Evolutionary conservation across 73 alveolate genomes (phyloP).

Genomic region (Symbiodinium natans): DNA sequence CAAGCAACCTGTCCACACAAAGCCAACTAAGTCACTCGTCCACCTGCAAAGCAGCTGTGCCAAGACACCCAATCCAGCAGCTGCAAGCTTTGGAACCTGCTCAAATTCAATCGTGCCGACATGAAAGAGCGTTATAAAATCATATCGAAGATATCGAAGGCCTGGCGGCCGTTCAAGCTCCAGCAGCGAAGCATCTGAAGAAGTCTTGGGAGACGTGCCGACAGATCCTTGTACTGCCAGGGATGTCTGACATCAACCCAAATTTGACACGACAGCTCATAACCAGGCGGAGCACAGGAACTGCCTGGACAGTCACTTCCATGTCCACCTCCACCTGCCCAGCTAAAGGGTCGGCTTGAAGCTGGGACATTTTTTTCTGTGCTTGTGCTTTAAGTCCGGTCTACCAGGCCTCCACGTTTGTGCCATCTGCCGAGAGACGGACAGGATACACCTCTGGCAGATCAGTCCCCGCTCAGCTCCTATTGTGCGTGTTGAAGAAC

Average conservation of each 20-base stretch:
- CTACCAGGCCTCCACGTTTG: not conserved
- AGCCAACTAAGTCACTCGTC: no score
- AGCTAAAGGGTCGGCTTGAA: not conserved
- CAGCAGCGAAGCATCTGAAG: not conserved
- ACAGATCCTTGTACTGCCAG: not conserved
- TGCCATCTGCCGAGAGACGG: conserved; percentile 54
- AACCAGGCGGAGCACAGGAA: not conserved
- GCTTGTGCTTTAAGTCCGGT: no score
- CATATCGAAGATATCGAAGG: not conserved
- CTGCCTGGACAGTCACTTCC: not conserved
- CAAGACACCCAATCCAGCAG: conserved; percentile 1
- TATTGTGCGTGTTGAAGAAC: not conserved
- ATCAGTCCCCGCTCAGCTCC: no score
- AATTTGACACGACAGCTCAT: not conserved
- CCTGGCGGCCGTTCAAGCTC: not conserved
- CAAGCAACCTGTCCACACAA: not conserved
- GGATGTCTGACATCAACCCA: not conserved
- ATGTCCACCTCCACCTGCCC: conserved; percentile 38
- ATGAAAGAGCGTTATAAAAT: not conserved
- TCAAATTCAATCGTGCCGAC: not conserved
- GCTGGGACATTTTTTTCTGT: no score
- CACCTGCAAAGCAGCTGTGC: no score
- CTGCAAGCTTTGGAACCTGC: not conserved
- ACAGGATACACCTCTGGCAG: conserved; percentile 51
- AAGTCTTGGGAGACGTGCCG: not conserved